A percentile compares a stretch with the other conserved stretches of the same genome.
These are phyloP conservation scores for Melastoma malabathricum DNA, from an alignment of 345 rosid genomes.

Conservation along the genomic window DNA sequence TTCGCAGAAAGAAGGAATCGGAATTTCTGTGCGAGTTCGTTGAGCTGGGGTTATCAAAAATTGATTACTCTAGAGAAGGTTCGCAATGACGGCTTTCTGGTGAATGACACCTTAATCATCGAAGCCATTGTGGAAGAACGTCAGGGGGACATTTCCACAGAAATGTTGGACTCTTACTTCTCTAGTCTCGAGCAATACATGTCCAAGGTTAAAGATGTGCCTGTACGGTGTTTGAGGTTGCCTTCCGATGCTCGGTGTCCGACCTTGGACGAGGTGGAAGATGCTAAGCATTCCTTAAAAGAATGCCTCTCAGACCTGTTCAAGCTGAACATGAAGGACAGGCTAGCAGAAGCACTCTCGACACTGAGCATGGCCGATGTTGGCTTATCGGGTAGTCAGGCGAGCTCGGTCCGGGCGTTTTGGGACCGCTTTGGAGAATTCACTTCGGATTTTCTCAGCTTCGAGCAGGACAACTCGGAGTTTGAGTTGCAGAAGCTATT, in stretches of 20 bases:
- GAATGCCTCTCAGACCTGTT: constrained; percentile 14
- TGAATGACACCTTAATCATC: too few species aligned
- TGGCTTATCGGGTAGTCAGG: constrained; percentile 2
- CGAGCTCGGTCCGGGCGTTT: constrained; percentile 2
- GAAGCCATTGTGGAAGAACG: background rate
- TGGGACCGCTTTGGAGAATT: constrained; percentile 9
- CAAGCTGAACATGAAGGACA: constrained; percentile 11
- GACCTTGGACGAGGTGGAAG: constrained; percentile 9
- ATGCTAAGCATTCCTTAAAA: constrained; percentile 10
- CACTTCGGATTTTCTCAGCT: constrained; percentile 7
- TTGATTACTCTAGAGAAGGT: too few species aligned
- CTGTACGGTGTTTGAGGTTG: background rate
- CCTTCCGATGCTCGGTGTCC: background rate
- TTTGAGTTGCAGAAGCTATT: constrained; percentile 5
- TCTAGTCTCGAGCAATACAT: constrained; percentile 4
- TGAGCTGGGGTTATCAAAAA: too few species aligned
- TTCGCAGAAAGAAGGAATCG: too few species aligned
- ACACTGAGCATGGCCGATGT: constrained; percentile 5
- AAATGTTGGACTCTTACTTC: constrained; percentile 3
- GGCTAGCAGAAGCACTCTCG: constrained; percentile 8
- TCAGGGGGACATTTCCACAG: background rate
- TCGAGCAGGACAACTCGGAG: constrained; percentile 7
- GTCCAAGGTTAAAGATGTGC: background rate
- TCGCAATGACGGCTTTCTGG: too few species aligned
- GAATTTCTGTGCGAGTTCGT: too few species aligned